A percentile compares a stretch with the other conserved stretches of the same genome.
These are phyloP conservation scores for Leptographium procerum DNA, from an alignment of 2,329 filamentous ascomycete genomes.

Conservation along the genomic window DNA sequence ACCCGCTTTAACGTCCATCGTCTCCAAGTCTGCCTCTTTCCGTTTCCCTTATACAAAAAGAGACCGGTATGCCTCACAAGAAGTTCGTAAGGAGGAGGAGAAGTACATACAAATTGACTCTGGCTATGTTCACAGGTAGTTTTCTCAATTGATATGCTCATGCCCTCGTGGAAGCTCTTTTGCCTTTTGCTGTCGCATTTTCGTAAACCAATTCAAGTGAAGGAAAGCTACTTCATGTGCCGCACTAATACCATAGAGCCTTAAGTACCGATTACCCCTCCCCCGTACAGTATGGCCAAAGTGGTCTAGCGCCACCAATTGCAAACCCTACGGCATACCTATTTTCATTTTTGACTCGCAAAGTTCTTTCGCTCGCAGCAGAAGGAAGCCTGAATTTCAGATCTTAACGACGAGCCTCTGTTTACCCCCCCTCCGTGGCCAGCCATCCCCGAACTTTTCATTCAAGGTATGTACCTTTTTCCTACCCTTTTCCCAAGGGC, in stretches of 20 bases:
- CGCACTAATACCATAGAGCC: neutral
- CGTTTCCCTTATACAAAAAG: neutral
- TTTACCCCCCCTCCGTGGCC: neutral
- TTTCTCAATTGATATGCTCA: neutral
- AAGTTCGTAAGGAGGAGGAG: neutral
- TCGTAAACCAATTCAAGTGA: neutral
- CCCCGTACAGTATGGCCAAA: neutral
- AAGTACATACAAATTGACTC: neutral
- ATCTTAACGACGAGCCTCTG: neutral
- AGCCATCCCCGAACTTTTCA: neutral
- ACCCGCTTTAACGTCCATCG: neutral
- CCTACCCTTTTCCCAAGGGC: no score
- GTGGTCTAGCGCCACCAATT: slow-evolving; percentile 3
- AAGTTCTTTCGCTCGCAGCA: neutral
- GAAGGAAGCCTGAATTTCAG: neutral
- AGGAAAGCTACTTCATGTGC: neutral
- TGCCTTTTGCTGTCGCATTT: neutral
- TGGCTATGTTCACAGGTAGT: neutral
- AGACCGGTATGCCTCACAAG: neutral
- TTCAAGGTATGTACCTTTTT: neutral
- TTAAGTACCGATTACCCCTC: neutral
- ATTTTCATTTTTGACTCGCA: slow-evolving; percentile 5
- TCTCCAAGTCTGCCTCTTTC: neutral
- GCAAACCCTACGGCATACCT: slow-evolving; percentile 7
- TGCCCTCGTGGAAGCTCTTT: neutral